phyloP scores from a whole-genome alignment of 441 rosid genomes.

The Populus hybrid region DNA sequence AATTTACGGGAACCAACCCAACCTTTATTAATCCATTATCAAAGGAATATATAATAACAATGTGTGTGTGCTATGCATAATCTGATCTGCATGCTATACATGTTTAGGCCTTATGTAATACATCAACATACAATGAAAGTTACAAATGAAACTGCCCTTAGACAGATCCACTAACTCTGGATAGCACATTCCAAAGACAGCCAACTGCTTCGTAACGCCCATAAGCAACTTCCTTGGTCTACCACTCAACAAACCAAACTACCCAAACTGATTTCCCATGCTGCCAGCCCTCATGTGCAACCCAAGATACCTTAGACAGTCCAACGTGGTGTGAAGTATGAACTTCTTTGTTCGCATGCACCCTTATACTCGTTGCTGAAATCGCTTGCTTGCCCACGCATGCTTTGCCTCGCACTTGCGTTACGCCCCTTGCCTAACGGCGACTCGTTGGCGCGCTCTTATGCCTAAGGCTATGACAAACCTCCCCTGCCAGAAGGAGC shows the following conservation, averaged over 20 bases:
- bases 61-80: background rate
- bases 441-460: background rate
- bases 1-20: background rate
- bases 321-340: fast-evolving
- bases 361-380: background rate
- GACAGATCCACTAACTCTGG: no score
- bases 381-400: fast-evolving
- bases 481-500: no score
- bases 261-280: background rate
- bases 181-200: no score
- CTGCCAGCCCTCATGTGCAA: background rate
- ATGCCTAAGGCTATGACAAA: no score
- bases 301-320: background rate
- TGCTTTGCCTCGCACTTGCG: fast-evolving
- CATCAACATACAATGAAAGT: no score
- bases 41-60: no score
- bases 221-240: no score
- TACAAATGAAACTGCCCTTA: background rate
- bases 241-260: no score
- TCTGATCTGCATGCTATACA: background rate
- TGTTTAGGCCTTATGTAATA: background rate
- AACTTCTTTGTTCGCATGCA: background rate
- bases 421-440: no score
- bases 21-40: background rate
- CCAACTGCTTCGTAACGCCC: background rate